Percentiles rank a stretch among this genome's conserved stretches.
These are phyloP conservation scores for Fusarium paranaense DNA, from an alignment of 2,329 filamentous ascomycete species.

Conservation along the genomic window DNA sequence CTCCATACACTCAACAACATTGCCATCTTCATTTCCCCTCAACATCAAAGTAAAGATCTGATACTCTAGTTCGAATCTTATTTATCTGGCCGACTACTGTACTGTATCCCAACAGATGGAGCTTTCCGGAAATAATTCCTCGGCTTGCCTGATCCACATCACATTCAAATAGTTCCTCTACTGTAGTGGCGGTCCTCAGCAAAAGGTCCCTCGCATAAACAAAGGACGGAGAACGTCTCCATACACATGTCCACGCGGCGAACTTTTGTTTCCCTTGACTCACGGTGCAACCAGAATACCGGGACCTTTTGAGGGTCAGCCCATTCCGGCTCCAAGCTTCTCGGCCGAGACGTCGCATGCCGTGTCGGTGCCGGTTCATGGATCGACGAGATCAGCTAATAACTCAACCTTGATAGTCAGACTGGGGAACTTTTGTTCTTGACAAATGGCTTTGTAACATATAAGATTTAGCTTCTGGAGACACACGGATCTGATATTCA, in stretches of 20 bases:
- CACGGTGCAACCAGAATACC: slow-evolving; percentile 19
- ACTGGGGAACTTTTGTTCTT: background rate
- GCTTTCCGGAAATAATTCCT: background rate
- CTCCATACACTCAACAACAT: background rate
- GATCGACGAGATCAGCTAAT: background rate
- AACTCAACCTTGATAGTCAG: background rate
- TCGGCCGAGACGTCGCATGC: slow-evolving; percentile 6
- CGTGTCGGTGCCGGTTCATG: background rate
- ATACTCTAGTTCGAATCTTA: slow-evolving; percentile 1
- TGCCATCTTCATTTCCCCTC: background rate
- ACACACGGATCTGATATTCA: background rate
- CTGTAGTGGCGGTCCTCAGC: slow-evolving; percentile 2
- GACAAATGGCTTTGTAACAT: background rate
- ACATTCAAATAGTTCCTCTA: background rate
- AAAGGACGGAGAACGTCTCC: slow-evolving; percentile 18
- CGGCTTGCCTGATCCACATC: slow-evolving; percentile 14
- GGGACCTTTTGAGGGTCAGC: slow-evolving; percentile 30
- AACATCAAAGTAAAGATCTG: background rate
- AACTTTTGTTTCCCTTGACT: slow-evolving; percentile 34
- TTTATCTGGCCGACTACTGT: background rate
- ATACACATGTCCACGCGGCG: slow-evolving; percentile 21
- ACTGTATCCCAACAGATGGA: background rate
- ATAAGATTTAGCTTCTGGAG: background rate
- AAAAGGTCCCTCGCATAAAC: slow-evolving; percentile 28
- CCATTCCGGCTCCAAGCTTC: slow-evolving; percentile 18